Evolutionary conservation across 2,329 filamentous ascomycete genomes (phyloP).

Genomic region (Botrytis galanthina): DNA sequence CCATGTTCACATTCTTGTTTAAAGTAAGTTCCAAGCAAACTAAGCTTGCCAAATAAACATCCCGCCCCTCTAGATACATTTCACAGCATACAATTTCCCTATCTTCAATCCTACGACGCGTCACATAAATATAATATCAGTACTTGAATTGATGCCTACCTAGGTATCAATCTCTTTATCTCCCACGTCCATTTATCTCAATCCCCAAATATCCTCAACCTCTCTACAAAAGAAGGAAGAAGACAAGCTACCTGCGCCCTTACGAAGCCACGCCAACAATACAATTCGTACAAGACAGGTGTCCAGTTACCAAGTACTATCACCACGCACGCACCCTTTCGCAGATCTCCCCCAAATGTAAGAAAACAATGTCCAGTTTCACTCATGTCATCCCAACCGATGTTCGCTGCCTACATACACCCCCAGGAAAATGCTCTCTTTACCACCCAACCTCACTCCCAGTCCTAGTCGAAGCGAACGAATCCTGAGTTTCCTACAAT

Average conservation of each 20-base stretch:
- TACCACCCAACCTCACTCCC: constrained; percentile 11
- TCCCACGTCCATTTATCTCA: neutral
- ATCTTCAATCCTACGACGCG: neutral
- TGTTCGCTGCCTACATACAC: neutral
- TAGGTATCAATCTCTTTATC: constrained; percentile 3
- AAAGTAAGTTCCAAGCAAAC: neutral
- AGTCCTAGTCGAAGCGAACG: constrained; percentile 34
- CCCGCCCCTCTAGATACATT: neutral
- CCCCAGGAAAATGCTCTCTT: constrained; percentile 30
- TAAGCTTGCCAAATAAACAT: neutral
- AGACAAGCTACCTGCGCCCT: neutral
- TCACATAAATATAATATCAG: neutral
- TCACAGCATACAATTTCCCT: neutral
- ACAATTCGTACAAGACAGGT: neutral
- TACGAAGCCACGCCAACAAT: constrained; percentile 1
- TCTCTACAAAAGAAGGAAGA: neutral
- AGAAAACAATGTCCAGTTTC: neutral
- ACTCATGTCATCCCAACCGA: neutral
- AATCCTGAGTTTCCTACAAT: constrained; percentile 32
- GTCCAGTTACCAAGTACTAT: neutral
- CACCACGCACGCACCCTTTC: neutral
- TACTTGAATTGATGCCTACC: neutral
- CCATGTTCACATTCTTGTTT: neutral
- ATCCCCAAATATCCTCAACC: neutral
- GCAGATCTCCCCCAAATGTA: neutral